These are phyloP conservation scores for Barbarea vulgaris DNA, from an alignment of 345 rosid species.

Conservation along the genomic window DNA sequence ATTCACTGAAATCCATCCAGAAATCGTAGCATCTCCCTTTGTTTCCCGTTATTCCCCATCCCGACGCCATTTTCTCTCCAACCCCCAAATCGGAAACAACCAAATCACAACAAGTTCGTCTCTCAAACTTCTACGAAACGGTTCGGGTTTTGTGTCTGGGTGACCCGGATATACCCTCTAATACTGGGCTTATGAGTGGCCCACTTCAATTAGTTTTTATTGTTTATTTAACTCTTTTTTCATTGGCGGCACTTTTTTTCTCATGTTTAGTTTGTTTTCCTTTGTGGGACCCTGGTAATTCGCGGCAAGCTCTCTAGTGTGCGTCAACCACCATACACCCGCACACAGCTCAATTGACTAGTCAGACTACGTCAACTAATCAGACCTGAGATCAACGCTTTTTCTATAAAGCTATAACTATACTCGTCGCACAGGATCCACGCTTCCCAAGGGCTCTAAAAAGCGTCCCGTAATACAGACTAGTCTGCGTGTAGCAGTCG, in stretches of 20 bases:
- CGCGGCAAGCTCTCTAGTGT: conserved; percentile 21
- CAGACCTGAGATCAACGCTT: neutral
- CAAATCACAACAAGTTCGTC: neutral
- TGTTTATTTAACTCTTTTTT: neutral
- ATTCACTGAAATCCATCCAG: conserved; percentile 72
- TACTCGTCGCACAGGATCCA: conserved; percentile 21
- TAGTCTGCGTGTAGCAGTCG: neutral
- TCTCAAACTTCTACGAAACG: conserved; percentile 13
- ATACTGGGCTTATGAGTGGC: conserved; percentile 23
- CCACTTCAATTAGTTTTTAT: neutral
- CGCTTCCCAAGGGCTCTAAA: neutral
- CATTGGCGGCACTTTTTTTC: no score
- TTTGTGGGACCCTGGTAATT: neutral
- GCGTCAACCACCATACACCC: conserved; percentile 21
- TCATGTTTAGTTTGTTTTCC: neutral
- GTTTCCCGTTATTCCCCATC: conserved; percentile 97
- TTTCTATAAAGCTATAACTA: neutral
- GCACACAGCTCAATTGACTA: neutral
- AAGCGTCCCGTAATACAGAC: neutral
- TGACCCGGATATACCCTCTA: neutral
- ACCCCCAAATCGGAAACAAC: conserved; percentile 5
- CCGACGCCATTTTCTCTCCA: conserved; percentile 76
- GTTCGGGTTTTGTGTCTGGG: conserved; percentile 6
- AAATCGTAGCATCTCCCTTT: conserved; percentile 97
- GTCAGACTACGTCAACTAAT: conserved; percentile 3